Evolutionary conservation across 2,329 filamentous ascomycete species (phyloP).

Genomic region (Diaporthe sp.): DNA sequence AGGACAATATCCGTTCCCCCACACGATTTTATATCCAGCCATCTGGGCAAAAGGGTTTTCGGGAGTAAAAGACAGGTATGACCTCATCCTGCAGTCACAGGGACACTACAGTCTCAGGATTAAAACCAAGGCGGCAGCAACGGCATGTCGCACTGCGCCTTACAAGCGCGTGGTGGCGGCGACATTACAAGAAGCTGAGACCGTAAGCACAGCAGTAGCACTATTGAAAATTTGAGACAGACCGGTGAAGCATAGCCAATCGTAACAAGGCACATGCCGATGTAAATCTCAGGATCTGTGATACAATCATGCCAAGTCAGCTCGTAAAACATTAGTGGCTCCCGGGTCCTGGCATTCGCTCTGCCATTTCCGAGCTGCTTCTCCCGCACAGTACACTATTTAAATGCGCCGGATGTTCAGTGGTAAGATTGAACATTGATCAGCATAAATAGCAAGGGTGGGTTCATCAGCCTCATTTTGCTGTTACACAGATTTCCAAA

Average conservation of each 20-base stretch:
- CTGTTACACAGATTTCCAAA: no score
- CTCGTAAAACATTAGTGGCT: background rate
- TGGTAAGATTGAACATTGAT: no score
- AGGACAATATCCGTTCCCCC: no score
- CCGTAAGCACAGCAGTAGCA: background rate
- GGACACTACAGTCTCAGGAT: background rate
- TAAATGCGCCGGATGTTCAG: no score
- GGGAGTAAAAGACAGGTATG: background rate
- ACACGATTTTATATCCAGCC: no score
- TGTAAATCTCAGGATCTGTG: background rate
- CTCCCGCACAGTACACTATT: no score
- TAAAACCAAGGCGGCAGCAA: background rate
- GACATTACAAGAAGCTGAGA: background rate
- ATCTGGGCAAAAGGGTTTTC: fast-evolving
- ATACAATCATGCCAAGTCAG: background rate
- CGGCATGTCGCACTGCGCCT: background rate
- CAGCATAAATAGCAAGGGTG: no score
- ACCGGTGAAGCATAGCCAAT: background rate
- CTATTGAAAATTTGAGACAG: background rate
- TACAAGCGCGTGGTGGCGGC: background rate
- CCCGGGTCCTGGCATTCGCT: fast-evolving
- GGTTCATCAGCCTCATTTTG: no score
- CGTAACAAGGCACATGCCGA: fast-evolving
- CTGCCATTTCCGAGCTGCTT: no score
- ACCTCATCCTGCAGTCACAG: fast-evolving